A percentile compares a stretch with the other conserved stretches of the same genome.
phyloP scores from a whole-genome alignment of 1,284 basidiomycete genomes.

The Puccinia hordei region DNA sequence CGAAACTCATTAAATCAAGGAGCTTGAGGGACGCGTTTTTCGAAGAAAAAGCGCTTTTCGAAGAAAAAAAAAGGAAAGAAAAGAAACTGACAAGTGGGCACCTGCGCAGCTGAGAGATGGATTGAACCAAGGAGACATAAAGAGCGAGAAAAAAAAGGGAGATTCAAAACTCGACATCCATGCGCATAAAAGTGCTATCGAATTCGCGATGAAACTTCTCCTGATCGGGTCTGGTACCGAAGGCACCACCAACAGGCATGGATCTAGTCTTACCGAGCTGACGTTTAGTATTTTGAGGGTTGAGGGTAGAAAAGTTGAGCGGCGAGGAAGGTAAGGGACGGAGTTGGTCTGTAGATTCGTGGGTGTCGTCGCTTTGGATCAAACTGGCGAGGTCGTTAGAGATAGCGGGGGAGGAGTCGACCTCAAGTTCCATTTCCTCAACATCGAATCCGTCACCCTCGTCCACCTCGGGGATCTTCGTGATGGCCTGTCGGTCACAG shows the following conservation, averaged over 20 bases:
- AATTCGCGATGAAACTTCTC: constrained; percentile 43
- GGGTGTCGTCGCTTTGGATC: constrained; percentile 24
- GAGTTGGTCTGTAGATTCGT: constrained; percentile 18
- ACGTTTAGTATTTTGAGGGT: constrained; percentile 1
- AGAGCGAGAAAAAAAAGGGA: not conserved
- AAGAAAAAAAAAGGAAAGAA: not conserved
- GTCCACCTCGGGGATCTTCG: constrained; percentile 28
- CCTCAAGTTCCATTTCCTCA: constrained; percentile 38
- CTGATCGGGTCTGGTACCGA: constrained; percentile 45
- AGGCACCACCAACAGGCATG: constrained; percentile 49
- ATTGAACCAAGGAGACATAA: too few relatives aligned
- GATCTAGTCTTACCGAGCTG: constrained; percentile 42
- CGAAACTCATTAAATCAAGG: too few relatives aligned
- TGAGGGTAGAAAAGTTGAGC: not conserved
- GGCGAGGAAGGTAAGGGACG: not conserved
- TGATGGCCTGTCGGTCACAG: constrained; percentile 25
- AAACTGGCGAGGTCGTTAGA: constrained; percentile 13
- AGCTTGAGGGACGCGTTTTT: too few relatives aligned
- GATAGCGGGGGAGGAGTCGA: constrained; percentile 29
- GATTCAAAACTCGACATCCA: constrained; percentile 45
- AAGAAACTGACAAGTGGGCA: too few relatives aligned
- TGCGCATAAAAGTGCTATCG: constrained; percentile 48
- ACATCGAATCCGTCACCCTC: constrained; percentile 48
- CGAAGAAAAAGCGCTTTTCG: not conserved
- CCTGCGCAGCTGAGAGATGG: not conserved